A percentile compares a stretch with the other conserved stretches of the same genome.
Evolutionary conservation across 305 asterid genomes (phyloP).

Genomic region (Nicotiana rustica): DNA sequence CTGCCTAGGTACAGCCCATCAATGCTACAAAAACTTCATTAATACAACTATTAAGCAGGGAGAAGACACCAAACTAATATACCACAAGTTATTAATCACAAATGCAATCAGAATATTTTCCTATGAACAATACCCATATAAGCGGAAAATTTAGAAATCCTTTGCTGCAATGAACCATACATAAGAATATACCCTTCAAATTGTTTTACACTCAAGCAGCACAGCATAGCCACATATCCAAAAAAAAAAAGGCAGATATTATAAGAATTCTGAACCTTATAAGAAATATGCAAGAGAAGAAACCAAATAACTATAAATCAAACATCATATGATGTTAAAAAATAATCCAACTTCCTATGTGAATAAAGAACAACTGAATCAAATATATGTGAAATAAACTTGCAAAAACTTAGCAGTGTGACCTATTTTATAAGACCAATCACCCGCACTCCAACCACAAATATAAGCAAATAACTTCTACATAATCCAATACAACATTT

Average conservation of each 20-base stretch:
- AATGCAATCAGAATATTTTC: conserved; percentile 14
- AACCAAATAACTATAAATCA: neutral
- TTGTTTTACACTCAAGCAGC: neutral
- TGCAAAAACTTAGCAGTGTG: neutral
- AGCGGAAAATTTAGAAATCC: neutral
- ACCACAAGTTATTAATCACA: neutral
- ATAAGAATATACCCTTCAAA: neutral
- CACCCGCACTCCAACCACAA: neutral
- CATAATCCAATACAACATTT: neutral
- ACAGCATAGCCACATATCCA: conserved; percentile 10
- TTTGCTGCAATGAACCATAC: neutral
- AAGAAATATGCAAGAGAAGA: neutral
- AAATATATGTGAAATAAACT: neutral
- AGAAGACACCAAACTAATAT: neutral
- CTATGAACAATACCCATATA: neutral
- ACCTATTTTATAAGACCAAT: neutral
- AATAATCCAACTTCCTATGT: neutral
- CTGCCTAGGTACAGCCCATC: neutral
- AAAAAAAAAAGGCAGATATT: neutral
- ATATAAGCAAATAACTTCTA: neutral
- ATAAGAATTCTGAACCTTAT: conserved; percentile 8
- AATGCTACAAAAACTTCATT: neutral
- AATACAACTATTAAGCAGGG: neutral
- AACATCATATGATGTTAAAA: neutral
- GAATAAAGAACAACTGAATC: neutral